Evolutionary conservation across 148 eudicot genomes (phyloP).

Genomic region (Rhododendron ferrugineum): DNA sequence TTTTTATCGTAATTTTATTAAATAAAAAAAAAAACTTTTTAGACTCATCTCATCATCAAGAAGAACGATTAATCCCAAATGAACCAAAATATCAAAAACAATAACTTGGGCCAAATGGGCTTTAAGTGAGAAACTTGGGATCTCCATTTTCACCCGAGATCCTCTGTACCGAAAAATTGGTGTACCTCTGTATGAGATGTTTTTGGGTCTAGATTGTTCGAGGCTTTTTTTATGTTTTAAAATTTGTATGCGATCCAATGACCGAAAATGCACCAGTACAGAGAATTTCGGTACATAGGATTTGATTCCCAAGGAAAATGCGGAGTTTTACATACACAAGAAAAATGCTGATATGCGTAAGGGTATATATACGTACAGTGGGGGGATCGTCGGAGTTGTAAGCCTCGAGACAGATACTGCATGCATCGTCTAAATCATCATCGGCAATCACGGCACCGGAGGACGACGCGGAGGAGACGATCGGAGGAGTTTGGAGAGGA

Average conservation of each 20-base stretch:
- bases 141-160: background rate
- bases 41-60: background rate
- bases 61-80: no score
- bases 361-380: constrained; percentile 30
- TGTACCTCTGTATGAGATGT: no score
- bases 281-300: no score
- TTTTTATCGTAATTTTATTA: no score
- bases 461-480: constrained; percentile 23
- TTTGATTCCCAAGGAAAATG: background rate
- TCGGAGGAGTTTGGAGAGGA: constrained; percentile 6
- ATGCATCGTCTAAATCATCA: constrained; percentile 46
- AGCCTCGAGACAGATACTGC: constrained; percentile 78
- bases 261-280: no score
- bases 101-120: background rate
- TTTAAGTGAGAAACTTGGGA: background rate
- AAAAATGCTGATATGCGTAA: background rate
- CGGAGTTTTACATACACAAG: no score
- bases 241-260: no score
- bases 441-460: constrained; percentile 13
- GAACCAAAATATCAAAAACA: background rate
- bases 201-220: no score
- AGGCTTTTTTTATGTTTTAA: no score
- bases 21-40: background rate
- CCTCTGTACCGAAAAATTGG: no score
- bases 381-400: constrained; percentile 52